These are phyloP conservation scores for Tuber aestivum DNA, from an alignment of 495 filamentous ascomycete genomes.

Conservation along the genomic window DNA sequence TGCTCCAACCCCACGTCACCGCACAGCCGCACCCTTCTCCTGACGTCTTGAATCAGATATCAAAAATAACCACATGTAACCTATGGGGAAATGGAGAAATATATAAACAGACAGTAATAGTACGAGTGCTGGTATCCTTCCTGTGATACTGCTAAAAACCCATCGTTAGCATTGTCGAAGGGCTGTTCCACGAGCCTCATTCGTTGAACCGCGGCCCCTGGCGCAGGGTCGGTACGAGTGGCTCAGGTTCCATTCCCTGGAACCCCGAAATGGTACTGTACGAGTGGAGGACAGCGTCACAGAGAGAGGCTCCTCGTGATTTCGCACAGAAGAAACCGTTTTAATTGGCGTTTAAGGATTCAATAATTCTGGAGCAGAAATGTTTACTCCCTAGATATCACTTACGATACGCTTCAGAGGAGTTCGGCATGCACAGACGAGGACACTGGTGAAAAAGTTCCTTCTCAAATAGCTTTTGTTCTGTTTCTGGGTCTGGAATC, in stretches of 20 bases:
- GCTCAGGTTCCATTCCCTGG: not conserved
- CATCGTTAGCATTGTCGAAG: not conserved
- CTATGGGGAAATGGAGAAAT: not conserved
- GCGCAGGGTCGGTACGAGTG: not conserved
- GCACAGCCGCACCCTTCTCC: constrained; percentile 25
- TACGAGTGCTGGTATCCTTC: not conserved
- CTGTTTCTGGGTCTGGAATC: not conserved
- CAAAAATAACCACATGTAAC: constrained; percentile 19
- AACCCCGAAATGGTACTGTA: too few relatives aligned
- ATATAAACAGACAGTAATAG: not conserved
- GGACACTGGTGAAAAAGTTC: not conserved
- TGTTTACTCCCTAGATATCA: not conserved
- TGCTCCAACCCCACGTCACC: constrained; percentile 38
- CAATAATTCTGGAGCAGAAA: not conserved
- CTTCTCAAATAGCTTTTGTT: not conserved
- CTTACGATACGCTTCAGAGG: not conserved
- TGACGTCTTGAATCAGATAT: constrained; percentile 28
- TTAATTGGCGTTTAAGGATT: not conserved
- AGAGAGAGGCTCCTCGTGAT: not conserved
- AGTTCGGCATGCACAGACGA: not conserved
- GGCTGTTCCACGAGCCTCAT: not conserved
- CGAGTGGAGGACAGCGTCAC: not conserved
- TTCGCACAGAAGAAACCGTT: not conserved
- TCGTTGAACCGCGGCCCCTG: not conserved
- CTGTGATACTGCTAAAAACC: too few relatives aligned